A percentile compares a stretch with the other conserved stretches of the same genome.
Evolutionary conservation across 73 alveolate genomes (phyloP).

Genomic region (Breviolum minutum): DNA sequence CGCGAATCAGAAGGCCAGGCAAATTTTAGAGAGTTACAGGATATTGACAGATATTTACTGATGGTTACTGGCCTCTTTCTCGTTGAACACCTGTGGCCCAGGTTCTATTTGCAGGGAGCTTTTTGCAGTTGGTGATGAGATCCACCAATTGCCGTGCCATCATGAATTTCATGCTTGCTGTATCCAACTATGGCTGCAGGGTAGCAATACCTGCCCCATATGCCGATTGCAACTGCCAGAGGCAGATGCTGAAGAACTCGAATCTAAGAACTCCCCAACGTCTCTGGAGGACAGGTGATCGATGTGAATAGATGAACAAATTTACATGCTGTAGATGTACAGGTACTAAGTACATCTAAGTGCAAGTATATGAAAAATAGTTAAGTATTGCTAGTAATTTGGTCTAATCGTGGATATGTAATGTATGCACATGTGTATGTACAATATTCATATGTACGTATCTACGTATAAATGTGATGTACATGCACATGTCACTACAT

Average conservation of each 20-base stretch:
- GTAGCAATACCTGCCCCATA: conserved; percentile 86
- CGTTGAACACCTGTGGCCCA: background rate
- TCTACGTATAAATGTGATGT: no score
- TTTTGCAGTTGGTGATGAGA: conserved; percentile 52
- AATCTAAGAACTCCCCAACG: background rate
- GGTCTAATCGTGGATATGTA: no score
- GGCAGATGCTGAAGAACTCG: conserved; percentile 21
- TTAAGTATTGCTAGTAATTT: no score
- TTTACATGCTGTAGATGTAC: background rate
- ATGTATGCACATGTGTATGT: no score
- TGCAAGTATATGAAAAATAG: no score
- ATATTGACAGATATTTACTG: no score
- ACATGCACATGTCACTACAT: no score
- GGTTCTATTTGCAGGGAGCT: conserved; percentile 37
- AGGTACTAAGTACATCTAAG: background rate
- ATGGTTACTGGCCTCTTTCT: background rate
- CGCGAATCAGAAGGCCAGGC: no score
- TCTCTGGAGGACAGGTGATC: background rate
- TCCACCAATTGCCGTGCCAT: conserved; percentile 61
- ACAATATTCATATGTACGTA: no score
- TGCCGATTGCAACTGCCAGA: conserved; percentile 80
- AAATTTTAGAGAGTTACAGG: no score
- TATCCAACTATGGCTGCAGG: conserved; percentile 61
- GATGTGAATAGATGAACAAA: background rate
- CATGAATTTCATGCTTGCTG: conserved; percentile 66